Conservation (phyloP, 2,329 filamentous ascomycete species). For the Escovopsis sp. region DNA sequence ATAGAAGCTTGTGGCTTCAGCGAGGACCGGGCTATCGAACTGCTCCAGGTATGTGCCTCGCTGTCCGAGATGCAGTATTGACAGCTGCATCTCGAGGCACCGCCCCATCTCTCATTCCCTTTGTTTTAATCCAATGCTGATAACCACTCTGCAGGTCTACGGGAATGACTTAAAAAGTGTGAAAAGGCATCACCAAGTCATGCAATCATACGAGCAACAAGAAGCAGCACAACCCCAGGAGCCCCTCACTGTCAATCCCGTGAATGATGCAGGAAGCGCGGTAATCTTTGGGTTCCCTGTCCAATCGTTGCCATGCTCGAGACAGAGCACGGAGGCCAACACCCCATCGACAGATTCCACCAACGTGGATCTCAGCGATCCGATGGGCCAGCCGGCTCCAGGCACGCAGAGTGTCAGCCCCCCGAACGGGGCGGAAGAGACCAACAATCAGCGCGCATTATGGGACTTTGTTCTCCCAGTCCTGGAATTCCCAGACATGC, state of each 20-base stretch:
- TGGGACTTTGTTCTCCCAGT: conserved; percentile 3
- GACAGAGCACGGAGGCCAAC: neutral
- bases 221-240: neutral
- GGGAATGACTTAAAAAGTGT: neutral
- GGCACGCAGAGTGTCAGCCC: neutral
- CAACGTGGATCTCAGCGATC: too few relatives aligned
- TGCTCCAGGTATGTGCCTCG: neutral
- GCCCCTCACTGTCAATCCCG: neutral
- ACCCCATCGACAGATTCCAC: neutral
- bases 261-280: too few relatives aligned
- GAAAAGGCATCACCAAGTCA: neutral
- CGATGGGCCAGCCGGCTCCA: neutral
- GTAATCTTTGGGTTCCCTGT: too few relatives aligned
- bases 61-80: too few relatives aligned
- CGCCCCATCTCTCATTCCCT: too few relatives aligned
- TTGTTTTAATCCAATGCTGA: neutral
- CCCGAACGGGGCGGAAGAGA: neutral
- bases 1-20: neutral
- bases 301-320: neutral
- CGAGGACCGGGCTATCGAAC: neutral
- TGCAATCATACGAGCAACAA: neutral
- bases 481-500: neutral
- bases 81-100: too few relatives aligned
- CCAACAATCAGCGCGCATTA: neutral
- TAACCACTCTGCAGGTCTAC: neutral